phyloP scores from a whole-genome alignment of 352 stramenopile species.

The Globisporangium apiculatum region DNA sequence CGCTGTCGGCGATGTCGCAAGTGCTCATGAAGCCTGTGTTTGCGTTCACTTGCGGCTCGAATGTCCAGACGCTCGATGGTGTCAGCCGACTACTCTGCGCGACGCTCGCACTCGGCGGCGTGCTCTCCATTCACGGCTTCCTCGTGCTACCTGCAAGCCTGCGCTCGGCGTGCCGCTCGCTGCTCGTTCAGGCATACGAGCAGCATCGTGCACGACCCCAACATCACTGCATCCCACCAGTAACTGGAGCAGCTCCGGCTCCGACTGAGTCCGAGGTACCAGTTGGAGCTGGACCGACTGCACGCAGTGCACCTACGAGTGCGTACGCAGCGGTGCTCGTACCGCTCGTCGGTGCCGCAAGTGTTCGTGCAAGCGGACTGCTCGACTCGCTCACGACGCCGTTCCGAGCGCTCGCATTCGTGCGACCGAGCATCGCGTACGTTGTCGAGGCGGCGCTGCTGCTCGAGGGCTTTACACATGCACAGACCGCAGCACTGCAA shows the following conservation, averaged over 20 bases:
- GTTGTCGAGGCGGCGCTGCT: conserved; percentile 23
- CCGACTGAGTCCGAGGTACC: too few relatives aligned
- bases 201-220: neutral
- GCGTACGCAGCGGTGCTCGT: conserved; percentile 19
- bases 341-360: conserved; percentile 9
- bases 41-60: conserved; percentile 1
- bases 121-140: conserved; percentile 3
- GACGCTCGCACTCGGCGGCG: neutral
- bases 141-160: conserved; percentile 1
- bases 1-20: conserved; percentile 13
- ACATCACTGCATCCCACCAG: too few relatives aligned
- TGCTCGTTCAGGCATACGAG: conserved; percentile 3
- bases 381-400: conserved; percentile 21
- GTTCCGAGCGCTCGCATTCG: conserved; percentile 25
- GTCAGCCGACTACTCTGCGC: conserved; percentile 3
- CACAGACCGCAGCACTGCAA: conserved; percentile 10
- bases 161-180: conserved; percentile 5
- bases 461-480: conserved; percentile 18
- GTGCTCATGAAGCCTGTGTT: conserved; percentile 20
- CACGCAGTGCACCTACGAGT: neutral
- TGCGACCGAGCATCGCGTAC: conserved; percentile 15
- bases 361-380: conserved; percentile 13
- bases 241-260: too few relatives aligned
- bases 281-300: neutral
- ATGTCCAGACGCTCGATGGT: conserved; percentile 1